Conservation (phyloP, 1,284 basidiomycete species). For the Papiliotrema fonsecae region DNA sequence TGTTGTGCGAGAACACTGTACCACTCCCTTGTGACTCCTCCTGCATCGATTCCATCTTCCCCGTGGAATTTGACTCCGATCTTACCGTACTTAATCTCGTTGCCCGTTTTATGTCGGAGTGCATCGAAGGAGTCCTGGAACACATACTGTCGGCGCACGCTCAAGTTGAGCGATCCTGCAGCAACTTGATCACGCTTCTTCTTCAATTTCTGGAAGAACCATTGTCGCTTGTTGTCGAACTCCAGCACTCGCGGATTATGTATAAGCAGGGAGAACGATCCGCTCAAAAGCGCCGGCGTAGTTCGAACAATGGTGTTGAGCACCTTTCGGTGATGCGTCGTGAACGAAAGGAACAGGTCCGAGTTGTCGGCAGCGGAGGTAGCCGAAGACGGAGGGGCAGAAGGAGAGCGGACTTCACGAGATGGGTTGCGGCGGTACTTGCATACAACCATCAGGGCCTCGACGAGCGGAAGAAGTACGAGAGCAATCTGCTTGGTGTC, state of each 20-base stretch:
- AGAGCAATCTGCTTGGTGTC: constrained; percentile 83
- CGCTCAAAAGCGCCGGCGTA: constrained; percentile 95
- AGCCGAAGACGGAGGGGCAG: constrained; percentile 58
- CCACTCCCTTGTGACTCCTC: constrained; percentile 97
- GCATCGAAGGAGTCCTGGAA: constrained; percentile 97
- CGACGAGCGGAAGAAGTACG: constrained; percentile 83
- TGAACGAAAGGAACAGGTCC: constrained; percentile 91
- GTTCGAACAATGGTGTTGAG: constrained; percentile 97
- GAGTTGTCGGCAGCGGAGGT: constrained; percentile 56
- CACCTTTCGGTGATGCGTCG: constrained; percentile 88
- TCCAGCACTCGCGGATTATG: constrained; percentile 95
- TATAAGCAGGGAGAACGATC: constrained; percentile 93
- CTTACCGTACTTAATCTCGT: constrained; percentile 97
- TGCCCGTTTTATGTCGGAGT: constrained; percentile 82
- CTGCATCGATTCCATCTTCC: constrained; percentile 97
- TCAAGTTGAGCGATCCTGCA: constrained; percentile 78
- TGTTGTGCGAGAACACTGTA: constrained; percentile 95
- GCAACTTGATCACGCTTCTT: constrained; percentile 70
- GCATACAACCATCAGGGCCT: constrained; percentile 96
- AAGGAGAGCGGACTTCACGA: constrained; percentile 40
- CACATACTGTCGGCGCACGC: constrained; percentile 85
- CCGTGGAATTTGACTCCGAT: constrained; percentile 94
- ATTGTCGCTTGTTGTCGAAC: constrained; percentile 99
- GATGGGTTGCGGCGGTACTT: constrained; percentile 58
- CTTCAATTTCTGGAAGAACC: constrained; percentile 95